Evolutionary conservation across 345 rosid genomes (phyloP).

Genomic region (Pistacia atlantica): DNA sequence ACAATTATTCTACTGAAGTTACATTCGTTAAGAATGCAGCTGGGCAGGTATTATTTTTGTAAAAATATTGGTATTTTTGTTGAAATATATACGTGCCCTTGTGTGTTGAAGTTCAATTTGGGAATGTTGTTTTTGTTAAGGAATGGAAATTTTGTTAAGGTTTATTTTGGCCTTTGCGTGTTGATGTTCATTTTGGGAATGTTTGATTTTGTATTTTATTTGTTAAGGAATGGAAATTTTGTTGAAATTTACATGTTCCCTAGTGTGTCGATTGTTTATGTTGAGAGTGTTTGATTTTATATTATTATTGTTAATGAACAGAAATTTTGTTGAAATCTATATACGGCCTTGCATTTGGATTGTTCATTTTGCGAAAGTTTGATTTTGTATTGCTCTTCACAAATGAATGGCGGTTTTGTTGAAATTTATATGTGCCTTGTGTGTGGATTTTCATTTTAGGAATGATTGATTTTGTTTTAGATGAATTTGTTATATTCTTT

Average conservation of each 20-base stretch:
- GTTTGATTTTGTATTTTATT: neutral
- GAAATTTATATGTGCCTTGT: too few species aligned
- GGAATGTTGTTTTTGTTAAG: neutral
- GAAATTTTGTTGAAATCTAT: too few species aligned
- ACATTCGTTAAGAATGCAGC: slow-evolving; percentile 42
- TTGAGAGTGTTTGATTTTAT: too few species aligned
- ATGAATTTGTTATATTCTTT: neutral
- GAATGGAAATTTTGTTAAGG: neutral
- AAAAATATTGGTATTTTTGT: neutral
- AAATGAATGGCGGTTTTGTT: too few species aligned
- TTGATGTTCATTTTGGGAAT: neutral
- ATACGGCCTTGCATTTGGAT: too few species aligned
- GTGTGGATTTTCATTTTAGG: too few species aligned
- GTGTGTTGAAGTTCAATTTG: neutral
- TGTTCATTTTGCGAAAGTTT: too few species aligned
- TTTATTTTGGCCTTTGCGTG: neutral
- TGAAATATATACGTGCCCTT: neutral
- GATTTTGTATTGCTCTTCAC: too few species aligned
- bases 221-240: neutral
- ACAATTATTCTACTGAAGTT: slow-evolving; percentile 35
- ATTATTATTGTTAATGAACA: too few species aligned
- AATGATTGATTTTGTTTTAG: neutral
- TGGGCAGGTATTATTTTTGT: slow-evolving; percentile 32
- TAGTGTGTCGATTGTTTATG: too few species aligned
- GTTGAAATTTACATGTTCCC: neutral